Percentiles rank a stretch among this genome's conserved stretches.
Evolutionary conservation across 1,284 basidiomycete species (phyloP).

Genomic region (Salmacisia buchloeana): DNA sequence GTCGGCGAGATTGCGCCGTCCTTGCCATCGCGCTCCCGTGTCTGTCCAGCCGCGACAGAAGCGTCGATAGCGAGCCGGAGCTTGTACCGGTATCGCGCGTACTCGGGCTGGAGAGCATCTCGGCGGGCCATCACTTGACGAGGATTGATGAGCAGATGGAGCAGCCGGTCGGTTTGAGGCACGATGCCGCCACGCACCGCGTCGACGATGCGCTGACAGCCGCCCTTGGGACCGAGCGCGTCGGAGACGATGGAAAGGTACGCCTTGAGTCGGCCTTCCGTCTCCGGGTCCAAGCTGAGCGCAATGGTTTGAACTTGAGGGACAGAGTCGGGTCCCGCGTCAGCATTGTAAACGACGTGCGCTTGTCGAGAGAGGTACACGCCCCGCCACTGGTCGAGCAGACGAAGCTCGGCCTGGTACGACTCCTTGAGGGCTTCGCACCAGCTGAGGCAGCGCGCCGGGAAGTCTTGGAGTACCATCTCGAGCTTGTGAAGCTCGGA

Average conservation of each 20-base stretch:
- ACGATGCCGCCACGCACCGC: slow-evolving; percentile 26
- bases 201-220: slow-evolving; percentile 28
- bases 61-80: neutral
- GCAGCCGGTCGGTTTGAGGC: slow-evolving; percentile 44
- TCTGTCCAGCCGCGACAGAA: neutral
- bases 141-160: slow-evolving; percentile 29
- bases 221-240: neutral
- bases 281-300: neutral
- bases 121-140: slow-evolving; percentile 48
- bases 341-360: slow-evolving; percentile 22
- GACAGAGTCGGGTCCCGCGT: slow-evolving; percentile 19
- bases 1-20: too few species aligned
- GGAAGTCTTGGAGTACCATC: slow-evolving; percentile 19
- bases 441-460: slow-evolving; percentile 28
- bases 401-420: slow-evolving; percentile 24
- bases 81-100: slow-evolving; percentile 39
- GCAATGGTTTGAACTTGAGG: neutral
- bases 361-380: slow-evolving; percentile 16
- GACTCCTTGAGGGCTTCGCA: slow-evolving; percentile 20
- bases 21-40: neutral
- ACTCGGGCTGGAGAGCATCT: slow-evolving; percentile 48
- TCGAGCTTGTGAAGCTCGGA: slow-evolving; percentile 27
- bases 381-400: slow-evolving; percentile 29
- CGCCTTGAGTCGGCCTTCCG: neutral
- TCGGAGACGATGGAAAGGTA: neutral